Base-by-base conservation (phyloP, 768 basidiomycete genomes). In the Hericium rajendrae region DNA sequence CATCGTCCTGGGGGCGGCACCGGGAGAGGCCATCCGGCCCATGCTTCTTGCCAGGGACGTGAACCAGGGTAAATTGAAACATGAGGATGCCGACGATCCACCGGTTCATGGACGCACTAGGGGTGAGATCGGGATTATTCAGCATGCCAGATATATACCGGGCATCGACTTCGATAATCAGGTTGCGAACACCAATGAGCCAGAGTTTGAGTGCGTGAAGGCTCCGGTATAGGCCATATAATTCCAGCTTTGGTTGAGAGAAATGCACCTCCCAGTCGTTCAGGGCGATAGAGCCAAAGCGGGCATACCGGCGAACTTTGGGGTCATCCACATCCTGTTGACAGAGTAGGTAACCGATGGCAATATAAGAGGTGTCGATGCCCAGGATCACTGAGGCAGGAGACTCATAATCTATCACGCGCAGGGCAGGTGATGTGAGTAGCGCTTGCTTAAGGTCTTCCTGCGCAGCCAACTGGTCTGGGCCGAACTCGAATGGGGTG, bases 271-370 rank as follows among this genome's bases (percentile, higher is more conserved):
- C 66, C 0, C 58, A 57, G 0, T 60, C 67, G 41, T 73, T 74
- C 24, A 76, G 64, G 0, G 70, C 61, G 1, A 78, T 73, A 0
- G 73, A 78, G 0, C 74, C 67, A 46, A 77, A 79, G 0, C 66
- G 60, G 0, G 67, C 22, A 18, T 16, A 64, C 32, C 67, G 74
- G 15, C 65, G 64, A 0, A 63, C 57, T 12, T 59, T 57, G 0
- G 62, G 54, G 1, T 64, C 57, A 0, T 51, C 18, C 4, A 56
- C n/a, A 22, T 68, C 62, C 3, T 62, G 39, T 28, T 75, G 71
- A 2, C 38, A 54, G 0, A 76, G 60, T 1, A 70, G 54, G 55
- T 59, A 70, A 2, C 69, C 67, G 0, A 64, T 60, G 4, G 63
- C 66, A 13, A 65, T 63, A 32, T n/a, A 41, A 5, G 67, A 69